Evolutionary conservation across 805 yeast species (phyloP).

Genomic region (Candida mattraensis): DNA sequence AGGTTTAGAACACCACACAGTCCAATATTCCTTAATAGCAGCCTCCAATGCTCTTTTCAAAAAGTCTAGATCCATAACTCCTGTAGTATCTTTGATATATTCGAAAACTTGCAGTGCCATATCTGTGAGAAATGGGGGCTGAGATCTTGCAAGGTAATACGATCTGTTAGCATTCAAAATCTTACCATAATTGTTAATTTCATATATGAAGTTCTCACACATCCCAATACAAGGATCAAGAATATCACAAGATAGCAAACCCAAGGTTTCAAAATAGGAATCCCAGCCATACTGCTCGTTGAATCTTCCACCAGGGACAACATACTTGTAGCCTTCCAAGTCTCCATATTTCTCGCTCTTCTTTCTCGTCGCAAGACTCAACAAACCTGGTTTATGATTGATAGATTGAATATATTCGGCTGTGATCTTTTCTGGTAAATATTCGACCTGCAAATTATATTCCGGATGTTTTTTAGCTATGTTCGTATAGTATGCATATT

Average conservation of each 20-base stretch:
- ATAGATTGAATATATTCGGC: slow-evolving; percentile 76
- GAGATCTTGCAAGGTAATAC: slow-evolving; percentile 87
- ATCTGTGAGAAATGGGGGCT: slow-evolving; percentile 95
- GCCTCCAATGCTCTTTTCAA: slow-evolving; percentile 65
- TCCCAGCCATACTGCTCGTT: slow-evolving; percentile 99
- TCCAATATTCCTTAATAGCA: slow-evolving; percentile 82
- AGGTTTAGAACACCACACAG: slow-evolving; percentile 78
- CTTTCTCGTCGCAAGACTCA: slow-evolving; percentile 72
- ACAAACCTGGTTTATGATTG: slow-evolving; percentile 80
- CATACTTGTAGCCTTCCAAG: slow-evolving; percentile 71
- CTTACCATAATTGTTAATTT: slow-evolving; percentile 87
- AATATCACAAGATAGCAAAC: slow-evolving; percentile 66
- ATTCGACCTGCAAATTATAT: slow-evolving; percentile 66
- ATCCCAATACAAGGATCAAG: slow-evolving; percentile 79
- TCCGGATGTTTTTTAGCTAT: slow-evolving; percentile 57
- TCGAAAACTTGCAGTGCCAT: slow-evolving; percentile 74
- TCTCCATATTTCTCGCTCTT: slow-evolving; percentile 31
- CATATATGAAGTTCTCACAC: slow-evolving; percentile 90
- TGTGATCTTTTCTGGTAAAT: slow-evolving; percentile 71
- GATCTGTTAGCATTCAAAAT: slow-evolving; percentile 92
- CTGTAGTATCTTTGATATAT: slow-evolving; percentile 41
- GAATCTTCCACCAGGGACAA: slow-evolving; percentile 96
- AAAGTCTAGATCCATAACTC: slow-evolving; percentile 56
- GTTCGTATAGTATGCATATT: slow-evolving; percentile 62
- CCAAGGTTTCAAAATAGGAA: slow-evolving; percentile 87